Evolutionary conservation across 139 green algal species (phyloP).

Genomic region (Coelastrella sp.): DNA sequence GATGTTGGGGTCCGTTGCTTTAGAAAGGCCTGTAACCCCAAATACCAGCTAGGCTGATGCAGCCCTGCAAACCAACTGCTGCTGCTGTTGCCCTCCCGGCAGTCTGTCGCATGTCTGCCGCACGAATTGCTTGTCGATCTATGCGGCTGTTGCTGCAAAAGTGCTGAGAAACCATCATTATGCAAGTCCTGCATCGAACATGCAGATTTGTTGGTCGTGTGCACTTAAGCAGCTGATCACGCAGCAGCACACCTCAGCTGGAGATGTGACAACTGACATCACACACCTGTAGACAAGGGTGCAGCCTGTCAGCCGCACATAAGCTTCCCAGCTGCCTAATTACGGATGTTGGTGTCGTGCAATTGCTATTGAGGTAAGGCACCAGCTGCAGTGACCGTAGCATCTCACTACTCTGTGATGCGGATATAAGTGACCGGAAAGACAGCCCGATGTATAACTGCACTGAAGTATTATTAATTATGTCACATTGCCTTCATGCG

Average conservation of each 20-base stretch:
- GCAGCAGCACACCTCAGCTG: background rate
- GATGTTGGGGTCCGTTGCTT: background rate
- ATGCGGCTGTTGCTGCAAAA: constrained; percentile 2
- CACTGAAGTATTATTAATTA: too few species aligned
- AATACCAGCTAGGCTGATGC: too few species aligned
- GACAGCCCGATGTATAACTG: too few species aligned
- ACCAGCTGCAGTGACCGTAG: background rate
- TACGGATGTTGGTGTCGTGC: background rate
- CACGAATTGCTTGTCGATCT: background rate
- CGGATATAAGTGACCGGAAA: too few species aligned
- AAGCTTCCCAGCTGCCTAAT: background rate
- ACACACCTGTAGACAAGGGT: background rate
- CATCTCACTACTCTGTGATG: background rate
- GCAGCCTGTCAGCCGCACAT: background rate
- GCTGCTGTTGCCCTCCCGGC: background rate
- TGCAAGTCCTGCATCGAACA: background rate
- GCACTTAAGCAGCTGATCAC: background rate
- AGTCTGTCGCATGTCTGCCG: background rate
- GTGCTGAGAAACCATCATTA: background rate
- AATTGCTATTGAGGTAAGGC: background rate
- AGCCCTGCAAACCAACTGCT: background rate
- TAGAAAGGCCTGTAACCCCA: too few species aligned
- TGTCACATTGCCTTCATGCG: too few species aligned
- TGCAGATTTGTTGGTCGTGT: too few species aligned
- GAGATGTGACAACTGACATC: background rate